These are phyloP conservation scores for Hymenoscyphus scutula DNA, from an alignment of 2,329 filamentous ascomycete species.

Conservation along the genomic window DNA sequence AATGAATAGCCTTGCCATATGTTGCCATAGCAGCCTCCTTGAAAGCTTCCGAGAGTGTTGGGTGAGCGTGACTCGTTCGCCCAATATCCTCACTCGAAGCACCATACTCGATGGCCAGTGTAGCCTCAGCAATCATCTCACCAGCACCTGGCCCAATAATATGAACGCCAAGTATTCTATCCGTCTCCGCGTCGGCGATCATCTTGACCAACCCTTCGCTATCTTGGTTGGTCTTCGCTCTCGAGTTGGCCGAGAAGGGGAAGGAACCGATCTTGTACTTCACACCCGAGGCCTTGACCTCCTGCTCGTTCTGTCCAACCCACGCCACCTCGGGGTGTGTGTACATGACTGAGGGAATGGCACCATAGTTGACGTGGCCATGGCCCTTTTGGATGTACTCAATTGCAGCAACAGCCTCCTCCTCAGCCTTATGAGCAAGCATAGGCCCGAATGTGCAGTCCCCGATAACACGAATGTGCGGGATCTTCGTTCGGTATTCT, in stretches of 20 bases:
- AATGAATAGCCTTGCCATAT: conserved; percentile 93
- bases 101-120: conserved; percentile 92
- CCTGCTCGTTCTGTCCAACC: conserved; percentile 97
- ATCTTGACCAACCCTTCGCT: conserved; percentile 97
- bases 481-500: conserved; percentile 96
- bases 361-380: conserved; percentile 98
- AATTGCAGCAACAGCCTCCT: conserved; percentile 90
- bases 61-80: conserved; percentile 94
- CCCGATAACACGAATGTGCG: conserved; percentile 94
- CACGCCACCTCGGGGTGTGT: conserved; percentile 97
- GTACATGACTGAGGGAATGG: conserved; percentile 99
- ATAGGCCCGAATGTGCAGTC: conserved; percentile 97
- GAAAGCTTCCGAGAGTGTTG: conserved; percentile 84
- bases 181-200: conserved; percentile 91
- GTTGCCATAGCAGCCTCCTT: conserved; percentile 99
- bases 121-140: conserved; percentile 99
- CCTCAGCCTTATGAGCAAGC: conserved; percentile 99
- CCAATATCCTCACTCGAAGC: conserved; percentile 93
- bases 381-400: conserved; percentile 98
- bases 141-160: conserved; percentile 95
- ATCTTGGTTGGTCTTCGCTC: conserved; percentile 98
- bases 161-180: conserved; percentile 91
- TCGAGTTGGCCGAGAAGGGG: conserved; percentile 97
- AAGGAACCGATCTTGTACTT: conserved; percentile 93
- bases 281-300: conserved; percentile 84